A percentile compares a stretch with the other conserved stretches of the same genome.
These are phyloP conservation scores for Fusarium mundagurra DNA, from an alignment of 2,329 filamentous ascomycete genomes.

Conservation along the genomic window DNA sequence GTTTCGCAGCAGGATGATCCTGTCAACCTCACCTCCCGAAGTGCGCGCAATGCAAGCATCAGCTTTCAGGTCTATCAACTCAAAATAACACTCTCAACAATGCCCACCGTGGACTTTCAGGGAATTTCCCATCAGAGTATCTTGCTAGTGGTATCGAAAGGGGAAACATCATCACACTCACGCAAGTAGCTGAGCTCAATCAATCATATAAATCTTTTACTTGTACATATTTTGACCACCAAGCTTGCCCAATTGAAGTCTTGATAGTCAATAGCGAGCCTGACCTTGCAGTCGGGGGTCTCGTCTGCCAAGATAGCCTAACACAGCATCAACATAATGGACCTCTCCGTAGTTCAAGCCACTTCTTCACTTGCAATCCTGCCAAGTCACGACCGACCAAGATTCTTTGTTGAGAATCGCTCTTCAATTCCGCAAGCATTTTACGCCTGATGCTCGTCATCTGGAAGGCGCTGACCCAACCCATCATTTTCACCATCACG, in stretches of 20 bases:
- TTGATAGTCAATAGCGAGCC: background rate
- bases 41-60: background rate
- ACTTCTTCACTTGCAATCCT: background rate
- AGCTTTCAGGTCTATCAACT: background rate
- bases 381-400: rapidly evolving
- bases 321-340: background rate
- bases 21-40: background rate
- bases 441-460: background rate
- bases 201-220: background rate
- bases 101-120: background rate
- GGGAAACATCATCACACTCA: background rate
- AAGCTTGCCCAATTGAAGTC: background rate
- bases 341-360: background rate
- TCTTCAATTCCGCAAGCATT: background rate
- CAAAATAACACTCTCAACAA: background rate
- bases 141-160: background rate
- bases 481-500: background rate
- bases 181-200: background rate
- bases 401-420: rapidly evolving
- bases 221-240: background rate
- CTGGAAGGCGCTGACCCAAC: too few relatives aligned
- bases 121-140: background rate
- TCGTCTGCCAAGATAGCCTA: background rate
- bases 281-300: background rate
- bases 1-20: background rate